These are phyloP conservation scores for Phaeomoniella chlamydospora DNA, from an alignment of 2,329 filamentous ascomycete species.

Conservation along the genomic window DNA sequence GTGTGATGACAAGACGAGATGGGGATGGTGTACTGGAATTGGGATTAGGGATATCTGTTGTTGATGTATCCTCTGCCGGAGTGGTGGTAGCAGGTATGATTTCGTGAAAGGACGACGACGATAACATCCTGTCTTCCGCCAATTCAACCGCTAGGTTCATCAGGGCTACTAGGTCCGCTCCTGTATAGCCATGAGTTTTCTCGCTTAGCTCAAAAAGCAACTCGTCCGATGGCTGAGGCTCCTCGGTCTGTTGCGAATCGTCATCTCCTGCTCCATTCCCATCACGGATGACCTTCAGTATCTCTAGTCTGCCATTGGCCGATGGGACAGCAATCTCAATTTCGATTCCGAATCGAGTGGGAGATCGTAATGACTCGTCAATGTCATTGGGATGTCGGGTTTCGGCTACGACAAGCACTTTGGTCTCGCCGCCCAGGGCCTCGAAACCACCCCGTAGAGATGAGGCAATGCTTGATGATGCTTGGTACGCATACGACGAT, in stretches of 20 bases:
- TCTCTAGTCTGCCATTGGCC: slow-evolving; percentile 53
- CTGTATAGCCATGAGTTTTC: slow-evolving; percentile 76
- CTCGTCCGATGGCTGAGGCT: slow-evolving; percentile 32
- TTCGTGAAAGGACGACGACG: not conserved
- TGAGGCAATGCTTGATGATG: slow-evolving; percentile 16
- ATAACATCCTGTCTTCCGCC: slow-evolving; percentile 3
- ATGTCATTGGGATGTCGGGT: slow-evolving; percentile 61
- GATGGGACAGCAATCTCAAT: slow-evolving; percentile 70
- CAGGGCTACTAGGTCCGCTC: slow-evolving; percentile 57
- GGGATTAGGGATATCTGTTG: slow-evolving; percentile 9
- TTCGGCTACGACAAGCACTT: slow-evolving; percentile 62
- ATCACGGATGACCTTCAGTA: slow-evolving; percentile 50
- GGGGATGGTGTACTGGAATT: too few relatives aligned
- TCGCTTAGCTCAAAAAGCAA: slow-evolving; percentile 50
- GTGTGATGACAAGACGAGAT: slow-evolving; percentile 11
- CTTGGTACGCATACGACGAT: slow-evolving; percentile 26
- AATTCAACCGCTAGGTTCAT: slow-evolving; percentile 32
- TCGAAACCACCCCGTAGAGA: slow-evolving; percentile 26
- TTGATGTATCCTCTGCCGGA: not conserved
- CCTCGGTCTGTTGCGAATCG: too few relatives aligned
- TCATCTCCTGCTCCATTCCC: too few relatives aligned
- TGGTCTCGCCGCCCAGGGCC: slow-evolving; percentile 20
- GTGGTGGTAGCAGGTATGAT: not conserved
- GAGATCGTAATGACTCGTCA: slow-evolving; percentile 51
- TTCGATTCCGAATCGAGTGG: slow-evolving; percentile 49